A percentile compares a stretch with the other conserved stretches of the same genome.
Conservation (phyloP, 345 rosid species). For the Hirschfeldia incana region DNA sequence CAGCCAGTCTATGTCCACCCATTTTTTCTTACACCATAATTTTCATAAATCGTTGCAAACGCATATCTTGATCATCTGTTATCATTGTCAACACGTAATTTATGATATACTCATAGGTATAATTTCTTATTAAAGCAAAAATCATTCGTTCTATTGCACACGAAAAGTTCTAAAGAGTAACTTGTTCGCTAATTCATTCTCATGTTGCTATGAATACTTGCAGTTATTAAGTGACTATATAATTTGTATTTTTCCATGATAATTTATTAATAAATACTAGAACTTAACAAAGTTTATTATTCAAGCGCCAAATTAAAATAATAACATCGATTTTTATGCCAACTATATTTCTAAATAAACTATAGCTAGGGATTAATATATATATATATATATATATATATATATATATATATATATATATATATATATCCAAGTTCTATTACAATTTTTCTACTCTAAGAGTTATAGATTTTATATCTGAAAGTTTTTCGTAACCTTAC, state of each 20-base stretch:
- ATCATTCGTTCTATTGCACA: not conserved
- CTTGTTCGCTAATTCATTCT: constrained; percentile 9
- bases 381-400: not conserved
- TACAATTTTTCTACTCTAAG: not conserved
- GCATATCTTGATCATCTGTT: not conserved
- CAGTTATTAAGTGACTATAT: not conserved
- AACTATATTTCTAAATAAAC: not conserved
- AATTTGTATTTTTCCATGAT: not conserved
- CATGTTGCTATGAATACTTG: not conserved
- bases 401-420: not conserved
- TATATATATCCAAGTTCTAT: not conserved
- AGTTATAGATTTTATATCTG: not conserved
- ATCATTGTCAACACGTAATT: not conserved
- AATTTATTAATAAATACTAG: not conserved
- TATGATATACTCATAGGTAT: not conserved
- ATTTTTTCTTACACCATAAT: not conserved
- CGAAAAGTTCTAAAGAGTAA: not conserved
- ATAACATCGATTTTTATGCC: not conserved
- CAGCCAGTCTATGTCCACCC: not conserved
- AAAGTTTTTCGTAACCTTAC: not conserved
- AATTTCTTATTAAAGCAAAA: not conserved
- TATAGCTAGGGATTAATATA: not conserved
- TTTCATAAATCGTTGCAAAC: not conserved
- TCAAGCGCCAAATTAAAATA: not conserved
- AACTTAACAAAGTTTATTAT: not conserved